Evolutionary conservation across 192 early-diverging fungal species (phyloP).

Genomic region (Physocladia obscura): DNA sequence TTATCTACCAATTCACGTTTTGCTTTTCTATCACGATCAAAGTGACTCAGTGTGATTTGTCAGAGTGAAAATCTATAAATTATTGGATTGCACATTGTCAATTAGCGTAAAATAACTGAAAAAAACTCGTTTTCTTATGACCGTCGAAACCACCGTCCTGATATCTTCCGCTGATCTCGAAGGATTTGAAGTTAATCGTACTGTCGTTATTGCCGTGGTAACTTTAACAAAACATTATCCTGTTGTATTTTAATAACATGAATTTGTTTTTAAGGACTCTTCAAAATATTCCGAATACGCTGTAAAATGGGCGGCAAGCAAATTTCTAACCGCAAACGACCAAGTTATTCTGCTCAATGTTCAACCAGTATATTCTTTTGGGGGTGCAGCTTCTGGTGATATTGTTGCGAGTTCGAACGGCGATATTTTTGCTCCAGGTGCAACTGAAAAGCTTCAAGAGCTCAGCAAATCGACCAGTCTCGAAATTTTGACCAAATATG

Average conservation of each 20-base stretch:
- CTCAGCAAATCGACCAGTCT: not conserved
- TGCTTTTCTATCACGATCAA: no score
- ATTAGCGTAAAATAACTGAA: no score
- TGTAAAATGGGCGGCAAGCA: not conserved
- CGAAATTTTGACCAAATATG: not conserved
- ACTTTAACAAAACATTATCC: not conserved
- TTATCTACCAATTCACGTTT: no score
- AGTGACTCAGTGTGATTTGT: no score
- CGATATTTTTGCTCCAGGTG: not conserved
- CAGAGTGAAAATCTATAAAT: no score
- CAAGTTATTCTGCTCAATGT: conserved; percentile 7
- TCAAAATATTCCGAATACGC: conserved; percentile 14
- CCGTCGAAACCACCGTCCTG: no score
- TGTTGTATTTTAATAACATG: not conserved
- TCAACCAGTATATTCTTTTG: not conserved
- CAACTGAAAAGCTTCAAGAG: not conserved
- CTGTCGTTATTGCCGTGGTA: conserved; percentile 10
- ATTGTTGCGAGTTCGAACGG: not conserved
- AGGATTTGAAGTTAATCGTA: not conserved
- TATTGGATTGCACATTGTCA: no score
- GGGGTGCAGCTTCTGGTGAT: not conserved
- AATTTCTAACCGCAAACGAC: conserved; percentile 8
- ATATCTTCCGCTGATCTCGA: no score
- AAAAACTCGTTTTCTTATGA: no score
- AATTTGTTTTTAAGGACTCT: conserved; percentile 5